Evolutionary conservation across 805 yeast species (phyloP).

Genomic region (Zygoascus flipseniorum): DNA sequence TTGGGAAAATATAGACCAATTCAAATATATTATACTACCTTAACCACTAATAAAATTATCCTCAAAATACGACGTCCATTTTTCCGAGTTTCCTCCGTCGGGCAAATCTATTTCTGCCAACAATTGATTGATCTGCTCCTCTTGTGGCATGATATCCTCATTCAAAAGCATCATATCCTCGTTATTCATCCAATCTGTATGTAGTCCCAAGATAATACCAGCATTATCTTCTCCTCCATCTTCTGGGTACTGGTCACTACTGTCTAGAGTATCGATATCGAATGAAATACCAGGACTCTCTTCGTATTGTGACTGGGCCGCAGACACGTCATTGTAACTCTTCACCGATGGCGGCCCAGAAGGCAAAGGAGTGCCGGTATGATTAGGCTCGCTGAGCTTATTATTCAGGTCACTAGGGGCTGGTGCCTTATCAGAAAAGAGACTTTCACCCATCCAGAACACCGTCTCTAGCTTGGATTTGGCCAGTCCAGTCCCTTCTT

Average conservation of each 20-base stretch:
- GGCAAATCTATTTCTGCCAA: slow-evolving; percentile 6
- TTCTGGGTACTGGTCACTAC: neutral
- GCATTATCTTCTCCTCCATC: neutral
- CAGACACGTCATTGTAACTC: neutral
- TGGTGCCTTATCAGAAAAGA: neutral
- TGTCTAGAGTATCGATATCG: neutral
- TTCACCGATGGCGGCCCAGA: too few relatives aligned
- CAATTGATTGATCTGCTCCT: slow-evolving; percentile 14
- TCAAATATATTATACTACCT: neutral
- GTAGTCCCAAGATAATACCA: neutral
- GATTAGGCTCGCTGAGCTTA: neutral
- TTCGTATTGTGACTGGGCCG: neutral
- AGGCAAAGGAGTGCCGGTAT: neutral
- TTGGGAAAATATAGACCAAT: neutral
- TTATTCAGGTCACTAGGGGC: neutral
- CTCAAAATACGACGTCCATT: neutral
- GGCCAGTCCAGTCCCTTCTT: slow-evolving; percentile 30
- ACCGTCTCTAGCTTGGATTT: slow-evolving; percentile 26
- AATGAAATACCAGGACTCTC: neutral
- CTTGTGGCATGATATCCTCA: slow-evolving; percentile 19
- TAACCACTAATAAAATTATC: neutral
- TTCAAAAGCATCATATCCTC: slow-evolving; percentile 13
- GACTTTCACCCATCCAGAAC: slow-evolving; percentile 25
- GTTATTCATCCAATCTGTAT: slow-evolving; percentile 4
- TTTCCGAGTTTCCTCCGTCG: neutral